A percentile compares a stretch with the other conserved stretches of the same genome.
Evolutionary conservation across 2,329 filamentous ascomycete species (phyloP).

Genomic region (Phyllosticta ampelicida): DNA sequence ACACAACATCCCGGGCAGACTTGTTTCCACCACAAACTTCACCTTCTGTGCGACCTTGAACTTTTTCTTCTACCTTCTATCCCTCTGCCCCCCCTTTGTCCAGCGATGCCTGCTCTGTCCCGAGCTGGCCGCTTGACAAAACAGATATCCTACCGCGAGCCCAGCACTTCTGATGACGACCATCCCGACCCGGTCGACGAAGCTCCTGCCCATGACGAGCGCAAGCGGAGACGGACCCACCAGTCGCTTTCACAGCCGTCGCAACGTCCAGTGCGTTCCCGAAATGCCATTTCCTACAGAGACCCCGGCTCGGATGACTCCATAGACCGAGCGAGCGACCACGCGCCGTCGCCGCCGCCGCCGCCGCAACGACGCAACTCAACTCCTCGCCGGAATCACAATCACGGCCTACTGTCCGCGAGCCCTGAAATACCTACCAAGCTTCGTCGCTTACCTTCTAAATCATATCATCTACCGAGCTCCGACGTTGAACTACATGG

Average conservation of each 20-base stretch:
- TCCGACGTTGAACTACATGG: constrained; percentile 1
- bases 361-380: not conserved
- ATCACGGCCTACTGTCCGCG: constrained; percentile 3
- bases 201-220: not conserved
- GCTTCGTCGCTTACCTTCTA: constrained; percentile 4
- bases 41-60: not conserved
- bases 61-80: not conserved
- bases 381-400: not conserved
- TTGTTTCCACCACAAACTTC: not conserved
- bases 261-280: not conserved
- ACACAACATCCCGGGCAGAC: not conserved
- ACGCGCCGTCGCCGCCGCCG: not conserved
- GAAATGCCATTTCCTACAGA: constrained; percentile 20
- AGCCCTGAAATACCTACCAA: constrained; percentile 8
- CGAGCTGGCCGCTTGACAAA: constrained; percentile 25
- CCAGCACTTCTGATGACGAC: constrained; percentile 24
- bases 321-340: not conserved
- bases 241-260: not conserved
- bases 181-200: not conserved
- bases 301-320: constrained; percentile 21
- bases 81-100: not conserved
- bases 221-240: constrained; percentile 5
- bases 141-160: constrained; percentile 27
- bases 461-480: constrained; percentile 9
- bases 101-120: constrained; percentile 5